Evolutionary conservation across 441 rosid genomes (phyloP), one percentile per base, ranked within the genome.

Genomic region (Syzygium syzygioides): DNA sequence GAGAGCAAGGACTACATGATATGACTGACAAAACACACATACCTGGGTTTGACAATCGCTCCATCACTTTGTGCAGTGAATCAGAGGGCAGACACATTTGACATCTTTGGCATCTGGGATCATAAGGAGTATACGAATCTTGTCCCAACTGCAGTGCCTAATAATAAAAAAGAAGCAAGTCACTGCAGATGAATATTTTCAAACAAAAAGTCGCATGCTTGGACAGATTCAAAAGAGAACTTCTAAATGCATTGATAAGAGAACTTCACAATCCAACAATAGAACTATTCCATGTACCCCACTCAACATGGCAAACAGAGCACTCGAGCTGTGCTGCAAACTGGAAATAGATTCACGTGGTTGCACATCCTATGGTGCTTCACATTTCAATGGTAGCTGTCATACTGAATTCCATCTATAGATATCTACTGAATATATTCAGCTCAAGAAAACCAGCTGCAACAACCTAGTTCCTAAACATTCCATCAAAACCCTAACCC

Each of bases 91-190:
- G 91, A 86, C 98, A 96, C 98, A 96, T 96, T 88, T 97, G 99
- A 91, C 98, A 97, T 93, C 99, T 94, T 93, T 93, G 98, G 60
- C 95, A 96, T 55, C 93, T 96, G 91, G 93, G 90, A 85, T 94
- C 97, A 88, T 90, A 89, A 19, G 95, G 92, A 52, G 94, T 92
- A 90, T 91, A 90, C 55, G 97, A 93, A 92, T 98, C 98, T 90
- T 97, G 99, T 79, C 98, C 98, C 94, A 97, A 88, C 89, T 96
- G 99, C 93, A 97, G 90, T n/a, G 99, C 99, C 99, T 98, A 88
- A 90, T 85, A 54, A 89, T 55, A 83, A 32, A 55, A 28, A 32
- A 64, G 57, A 48, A 76, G 19, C 59, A 64, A 85, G 71, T 86
- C 55, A 32, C 66, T 90, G 94, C 53, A 76, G 53, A 25, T 23